phyloP scores from a whole-genome alignment of 2,329 filamentous ascomycete species.

The Periconia digitata region DNA sequence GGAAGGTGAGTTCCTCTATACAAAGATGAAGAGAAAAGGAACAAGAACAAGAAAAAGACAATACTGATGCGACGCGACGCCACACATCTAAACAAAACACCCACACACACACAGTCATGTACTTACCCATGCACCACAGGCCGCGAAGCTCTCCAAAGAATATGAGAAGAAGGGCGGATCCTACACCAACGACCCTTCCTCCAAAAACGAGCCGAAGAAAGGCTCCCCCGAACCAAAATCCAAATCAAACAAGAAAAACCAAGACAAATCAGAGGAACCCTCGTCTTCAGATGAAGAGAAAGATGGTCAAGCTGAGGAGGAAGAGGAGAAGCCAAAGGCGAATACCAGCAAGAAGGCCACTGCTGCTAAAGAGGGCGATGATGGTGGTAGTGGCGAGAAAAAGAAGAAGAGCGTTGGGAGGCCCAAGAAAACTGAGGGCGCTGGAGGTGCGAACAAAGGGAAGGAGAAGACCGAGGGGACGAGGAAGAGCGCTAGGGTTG shows the following conservation, averaged over 20 bases:
- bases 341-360: constrained; percentile 20
- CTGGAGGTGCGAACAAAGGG: constrained; percentile 4
- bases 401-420: constrained; percentile 5
- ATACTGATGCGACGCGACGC: background rate
- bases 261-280: constrained; percentile 24
- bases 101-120: background rate
- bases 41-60: background rate
- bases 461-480: constrained; percentile 14
- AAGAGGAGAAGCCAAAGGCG: constrained; percentile 28
- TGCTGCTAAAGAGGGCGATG: constrained; percentile 11
- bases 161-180: constrained; percentile 44
- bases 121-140: constrained; percentile 22
- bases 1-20: constrained; percentile 42
- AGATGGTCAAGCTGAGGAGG: constrained; percentile 8
- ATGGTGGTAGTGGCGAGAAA: background rate
- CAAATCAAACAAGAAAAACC: constrained; percentile 20
- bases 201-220: constrained; percentile 49
- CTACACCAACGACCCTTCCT: constrained; percentile 46
- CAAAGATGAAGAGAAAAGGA: too few relatives aligned
- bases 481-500: constrained; percentile 21
- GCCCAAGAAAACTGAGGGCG: constrained; percentile 2
- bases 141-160: constrained; percentile 46
- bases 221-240: constrained; percentile 43
- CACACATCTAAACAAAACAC: too few relatives aligned
- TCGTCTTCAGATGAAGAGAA: constrained; percentile 9